Conservation (phyloP, 306 rosid species). For the Castanospermum australe region DNA sequence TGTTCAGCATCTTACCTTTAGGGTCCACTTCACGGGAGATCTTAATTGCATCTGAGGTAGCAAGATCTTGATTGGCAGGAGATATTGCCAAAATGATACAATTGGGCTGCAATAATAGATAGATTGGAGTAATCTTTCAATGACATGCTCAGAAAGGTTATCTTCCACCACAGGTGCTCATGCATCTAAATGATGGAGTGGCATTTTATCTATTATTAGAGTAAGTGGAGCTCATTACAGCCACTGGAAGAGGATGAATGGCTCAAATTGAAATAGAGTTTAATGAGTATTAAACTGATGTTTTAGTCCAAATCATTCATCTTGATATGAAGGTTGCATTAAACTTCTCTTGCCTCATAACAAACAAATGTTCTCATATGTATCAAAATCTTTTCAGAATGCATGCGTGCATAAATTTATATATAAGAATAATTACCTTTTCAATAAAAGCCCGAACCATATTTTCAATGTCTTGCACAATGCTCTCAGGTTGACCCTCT, state of each 20-base stretch:
- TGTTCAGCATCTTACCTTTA: constrained; percentile 40
- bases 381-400: neutral
- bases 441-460: constrained; percentile 93
- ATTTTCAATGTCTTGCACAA: constrained; percentile 87
- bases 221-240: neutral
- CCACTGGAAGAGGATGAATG: constrained; percentile 1
- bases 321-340: neutral
- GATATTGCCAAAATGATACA: constrained; percentile 95
- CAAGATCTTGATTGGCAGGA: constrained; percentile 99
- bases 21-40: constrained; percentile 99
- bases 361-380: neutral
- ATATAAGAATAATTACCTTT: constrained; percentile 59
- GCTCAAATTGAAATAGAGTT: constrained; percentile 6
- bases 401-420: neutral
- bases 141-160: constrained; percentile 14
- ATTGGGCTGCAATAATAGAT: constrained; percentile 67
- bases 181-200: neutral
- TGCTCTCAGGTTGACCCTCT: constrained; percentile 96
- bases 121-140: neutral
- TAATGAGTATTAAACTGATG: constrained; percentile 9
- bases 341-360: neutral
- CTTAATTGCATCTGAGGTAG: constrained; percentile 97
- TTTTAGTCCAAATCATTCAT: constrained; percentile 10
- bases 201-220: neutral
- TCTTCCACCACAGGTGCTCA: neutral